Evolutionary conservation across 2,329 filamentous ascomycete species (phyloP).

Genomic region (Ceratocystis cubensis): DNA sequence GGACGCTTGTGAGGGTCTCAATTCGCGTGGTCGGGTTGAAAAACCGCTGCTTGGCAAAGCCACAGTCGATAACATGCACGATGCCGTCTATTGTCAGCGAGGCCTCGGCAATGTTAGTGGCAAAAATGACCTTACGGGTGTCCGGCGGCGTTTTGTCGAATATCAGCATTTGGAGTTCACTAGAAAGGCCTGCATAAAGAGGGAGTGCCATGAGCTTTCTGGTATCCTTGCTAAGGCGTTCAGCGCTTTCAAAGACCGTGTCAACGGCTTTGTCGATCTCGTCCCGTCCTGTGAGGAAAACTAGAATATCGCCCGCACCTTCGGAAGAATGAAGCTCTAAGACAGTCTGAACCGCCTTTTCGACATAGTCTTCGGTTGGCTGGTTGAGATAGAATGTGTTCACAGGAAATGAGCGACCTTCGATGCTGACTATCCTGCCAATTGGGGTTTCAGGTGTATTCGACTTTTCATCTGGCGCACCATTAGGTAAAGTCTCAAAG

Average conservation of each 20-base stretch:
- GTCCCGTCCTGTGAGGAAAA: conserved; percentile 85
- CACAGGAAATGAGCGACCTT: conserved; percentile 80
- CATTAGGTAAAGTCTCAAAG: conserved; percentile 38
- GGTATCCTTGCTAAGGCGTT: conserved; percentile 31
- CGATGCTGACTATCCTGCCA: conserved; percentile 40
- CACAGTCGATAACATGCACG: conserved; percentile 78
- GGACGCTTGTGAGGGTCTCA: conserved; percentile 69
- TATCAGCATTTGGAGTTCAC: conserved; percentile 88
- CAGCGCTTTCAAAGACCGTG: conserved; percentile 16
- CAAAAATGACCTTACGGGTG: conserved; percentile 80
- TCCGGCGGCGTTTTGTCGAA: conserved; percentile 75
- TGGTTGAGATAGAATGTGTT: conserved; percentile 69
- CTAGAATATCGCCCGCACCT: conserved; percentile 68
- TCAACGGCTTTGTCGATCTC: conserved; percentile 56
- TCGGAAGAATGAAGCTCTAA: conserved; percentile 80
- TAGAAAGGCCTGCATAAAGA: conserved; percentile 77
- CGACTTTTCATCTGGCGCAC: neutral
- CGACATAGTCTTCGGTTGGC: conserved; percentile 75
- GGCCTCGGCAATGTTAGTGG: conserved; percentile 93
- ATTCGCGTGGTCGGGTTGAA: conserved; percentile 79
- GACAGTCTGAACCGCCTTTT: conserved; percentile 67
- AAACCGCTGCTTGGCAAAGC: conserved; percentile 78
- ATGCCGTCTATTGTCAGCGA: conserved; percentile 91
- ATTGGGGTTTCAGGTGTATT: neutral
- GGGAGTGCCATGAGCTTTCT: conserved; percentile 51